A percentile compares a stretch with the other conserved stretches of the same genome.
Evolutionary conservation across 2,329 filamentous ascomycete genomes (phyloP).

Genomic region (Colletotrichum sp.): DNA sequence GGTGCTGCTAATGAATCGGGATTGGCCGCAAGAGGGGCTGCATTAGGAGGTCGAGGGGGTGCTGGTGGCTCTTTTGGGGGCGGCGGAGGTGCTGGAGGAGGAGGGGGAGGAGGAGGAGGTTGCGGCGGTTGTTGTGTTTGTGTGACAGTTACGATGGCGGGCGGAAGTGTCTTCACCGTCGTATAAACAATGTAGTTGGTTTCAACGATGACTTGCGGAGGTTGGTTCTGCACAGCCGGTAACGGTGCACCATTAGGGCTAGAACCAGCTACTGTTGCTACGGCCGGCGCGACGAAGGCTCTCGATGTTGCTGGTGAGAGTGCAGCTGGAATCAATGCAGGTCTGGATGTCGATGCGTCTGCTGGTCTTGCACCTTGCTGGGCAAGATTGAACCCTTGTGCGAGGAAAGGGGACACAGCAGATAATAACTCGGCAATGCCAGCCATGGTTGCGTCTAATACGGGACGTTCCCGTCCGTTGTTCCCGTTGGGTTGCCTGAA

Average conservation of each 20-base stretch:
- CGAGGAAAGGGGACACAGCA: background rate
- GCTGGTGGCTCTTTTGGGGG: background rate
- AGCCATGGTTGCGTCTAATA: background rate
- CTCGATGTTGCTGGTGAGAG: background rate
- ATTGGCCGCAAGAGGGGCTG: background rate
- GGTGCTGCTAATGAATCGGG: background rate
- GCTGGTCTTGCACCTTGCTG: background rate
- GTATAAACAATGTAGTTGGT: conserved; percentile 3
- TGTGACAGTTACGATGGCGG: background rate
- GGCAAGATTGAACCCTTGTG: background rate
- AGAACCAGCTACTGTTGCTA: background rate
- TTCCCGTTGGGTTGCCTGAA: background rate
- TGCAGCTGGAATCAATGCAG: background rate
- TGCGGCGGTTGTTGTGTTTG: background rate
- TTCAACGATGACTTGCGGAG: conserved; percentile 4
- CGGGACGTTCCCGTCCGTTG: background rate
- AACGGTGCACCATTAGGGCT: background rate
- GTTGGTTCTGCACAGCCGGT: background rate
- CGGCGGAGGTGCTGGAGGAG: background rate
- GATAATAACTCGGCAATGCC: background rate
- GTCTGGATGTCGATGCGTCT: background rate
- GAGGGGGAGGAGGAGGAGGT: background rate
- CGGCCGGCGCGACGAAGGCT: background rate
- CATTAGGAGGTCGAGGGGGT: background rate
- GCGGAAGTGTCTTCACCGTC: background rate